These are phyloP conservation scores for Schizophyllum amplum DNA, from an alignment of 1,284 basidiomycete genomes.

Conservation along the genomic window DNA sequence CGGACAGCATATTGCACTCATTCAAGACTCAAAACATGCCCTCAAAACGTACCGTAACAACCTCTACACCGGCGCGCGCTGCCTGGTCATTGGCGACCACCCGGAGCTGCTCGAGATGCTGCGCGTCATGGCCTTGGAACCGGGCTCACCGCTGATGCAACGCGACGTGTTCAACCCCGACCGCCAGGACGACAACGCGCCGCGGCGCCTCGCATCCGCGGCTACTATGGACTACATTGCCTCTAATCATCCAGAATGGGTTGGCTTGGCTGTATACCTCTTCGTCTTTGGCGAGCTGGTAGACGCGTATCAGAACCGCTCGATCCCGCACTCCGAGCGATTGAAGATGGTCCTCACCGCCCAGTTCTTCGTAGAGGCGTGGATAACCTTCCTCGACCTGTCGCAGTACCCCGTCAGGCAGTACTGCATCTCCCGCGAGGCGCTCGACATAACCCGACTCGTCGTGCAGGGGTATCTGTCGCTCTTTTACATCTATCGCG, in stretches of 20 bases:
- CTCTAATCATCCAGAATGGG: slow-evolving; percentile 13
- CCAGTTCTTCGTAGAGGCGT: slow-evolving; percentile 26
- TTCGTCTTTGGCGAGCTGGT: slow-evolving; percentile 28
- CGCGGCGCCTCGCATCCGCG: slow-evolving; percentile 22
- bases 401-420: slow-evolving; percentile 14
- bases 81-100: slow-evolving; percentile 19
- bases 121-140: slow-evolving; percentile 11
- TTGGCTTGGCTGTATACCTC: slow-evolving; percentile 20
- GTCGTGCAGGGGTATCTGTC: slow-evolving; percentile 24
- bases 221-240: slow-evolving; percentile 13
- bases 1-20: slow-evolving; percentile 13
- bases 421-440: slow-evolving; percentile 27
- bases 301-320: slow-evolving; percentile 26
- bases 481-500: slow-evolving; percentile 26
- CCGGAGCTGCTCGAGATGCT: slow-evolving; percentile 16
- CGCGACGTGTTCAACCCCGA: slow-evolving; percentile 30
- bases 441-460: slow-evolving; percentile 21
- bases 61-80: slow-evolving; percentile 20
- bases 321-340: slow-evolving; percentile 19
- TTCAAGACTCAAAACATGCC: slow-evolving; percentile 29
- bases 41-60: slow-evolving; percentile 27
- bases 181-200: slow-evolving; percentile 34
- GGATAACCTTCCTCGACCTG: slow-evolving; percentile 20
- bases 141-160: slow-evolving; percentile 19
- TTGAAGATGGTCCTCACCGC: slow-evolving; percentile 25